Percentiles rank a stretch among this genome's conserved stretches.
Evolutionary conservation across 2,329 filamentous ascomycete genomes (phyloP).

Genomic region (Talaromyces piceae): DNA sequence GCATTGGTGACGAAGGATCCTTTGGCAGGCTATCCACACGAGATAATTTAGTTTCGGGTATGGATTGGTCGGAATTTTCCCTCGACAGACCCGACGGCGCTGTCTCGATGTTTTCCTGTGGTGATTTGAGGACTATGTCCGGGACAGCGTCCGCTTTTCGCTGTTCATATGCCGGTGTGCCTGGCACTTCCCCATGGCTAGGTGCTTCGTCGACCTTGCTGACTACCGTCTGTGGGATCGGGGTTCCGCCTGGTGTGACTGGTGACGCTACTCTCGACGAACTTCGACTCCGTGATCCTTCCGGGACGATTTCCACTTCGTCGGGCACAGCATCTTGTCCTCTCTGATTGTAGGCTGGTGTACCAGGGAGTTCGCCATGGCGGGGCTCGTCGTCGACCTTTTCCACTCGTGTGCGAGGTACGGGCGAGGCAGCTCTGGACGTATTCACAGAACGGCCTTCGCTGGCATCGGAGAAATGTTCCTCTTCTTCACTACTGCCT

Average conservation of each 20-base stretch:
- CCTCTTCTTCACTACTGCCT: conserved; percentile 34
- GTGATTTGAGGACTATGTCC: conserved; percentile 48
- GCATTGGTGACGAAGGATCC: conserved; percentile 23
- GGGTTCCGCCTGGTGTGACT: conserved; percentile 44
- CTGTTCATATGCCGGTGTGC: conserved; percentile 51
- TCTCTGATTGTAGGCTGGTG: conserved; percentile 52
- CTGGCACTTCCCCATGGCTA: conserved; percentile 55
- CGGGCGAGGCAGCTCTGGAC: conserved; percentile 43
- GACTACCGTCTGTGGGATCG: conserved; percentile 53
- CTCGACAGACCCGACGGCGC: conserved; percentile 11
- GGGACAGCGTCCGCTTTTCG: conserved; percentile 53
- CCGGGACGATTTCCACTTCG: conserved; percentile 53
- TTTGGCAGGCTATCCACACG: conserved; percentile 34
- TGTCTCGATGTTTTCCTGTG: conserved; percentile 31
- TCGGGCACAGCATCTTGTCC: conserved; percentile 55
- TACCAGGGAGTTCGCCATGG: conserved; percentile 57
- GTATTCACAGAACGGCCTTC: conserved; percentile 44
- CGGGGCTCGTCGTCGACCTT: conserved; percentile 52
- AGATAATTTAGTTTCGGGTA: conserved; percentile 41
- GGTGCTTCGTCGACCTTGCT: conserved; percentile 55
- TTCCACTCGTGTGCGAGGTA: conserved; percentile 57
- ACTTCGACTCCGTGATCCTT: conserved; percentile 34
- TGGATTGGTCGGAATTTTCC: conserved; percentile 18
- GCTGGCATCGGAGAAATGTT: conserved; percentile 57
- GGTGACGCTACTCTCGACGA: conserved; percentile 35